Percentiles rank a stretch among this genome's conserved stretches.
phyloP scores from a whole-genome alignment of 2,329 filamentous ascomycete species.

The Periconia sp. region DNA sequence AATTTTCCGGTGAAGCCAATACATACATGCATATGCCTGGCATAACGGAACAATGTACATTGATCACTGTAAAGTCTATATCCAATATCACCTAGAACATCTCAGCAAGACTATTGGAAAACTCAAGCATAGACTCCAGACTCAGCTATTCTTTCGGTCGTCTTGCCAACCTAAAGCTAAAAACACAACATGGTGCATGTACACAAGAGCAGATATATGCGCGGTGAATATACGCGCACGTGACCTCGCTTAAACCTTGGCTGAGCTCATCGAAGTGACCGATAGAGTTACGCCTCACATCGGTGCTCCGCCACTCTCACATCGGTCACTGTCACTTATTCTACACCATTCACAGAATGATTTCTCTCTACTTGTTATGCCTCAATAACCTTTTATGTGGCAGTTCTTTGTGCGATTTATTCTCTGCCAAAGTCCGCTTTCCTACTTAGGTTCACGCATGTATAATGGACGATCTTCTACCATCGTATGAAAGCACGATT shows the following conservation, averaged over 20 bases:
- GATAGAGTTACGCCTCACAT: slow-evolving; percentile 1
- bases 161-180: no score
- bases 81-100: no score
- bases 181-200: background rate
- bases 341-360: background rate
- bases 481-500: slow-evolving; percentile 62
- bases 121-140: no score
- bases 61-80: no score
- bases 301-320: background rate
- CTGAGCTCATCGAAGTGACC: slow-evolving; percentile 8
- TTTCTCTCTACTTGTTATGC: background rate
- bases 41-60: no score
- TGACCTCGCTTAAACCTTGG: background rate
- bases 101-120: no score
- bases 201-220: background rate
- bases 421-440: background rate
- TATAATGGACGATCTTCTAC: slow-evolving; percentile 59
- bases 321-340: background rate
- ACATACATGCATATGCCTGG: no score
- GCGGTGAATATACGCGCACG: background rate
- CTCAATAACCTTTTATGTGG: background rate
- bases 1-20: no score
- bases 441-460: background rate
- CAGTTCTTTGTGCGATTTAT: background rate
- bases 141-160: no score